These are phyloP conservation scores for Ceratocystis eucalypticola DNA, from an alignment of 2,329 filamentous ascomycete genomes.

Conservation along the genomic window DNA sequence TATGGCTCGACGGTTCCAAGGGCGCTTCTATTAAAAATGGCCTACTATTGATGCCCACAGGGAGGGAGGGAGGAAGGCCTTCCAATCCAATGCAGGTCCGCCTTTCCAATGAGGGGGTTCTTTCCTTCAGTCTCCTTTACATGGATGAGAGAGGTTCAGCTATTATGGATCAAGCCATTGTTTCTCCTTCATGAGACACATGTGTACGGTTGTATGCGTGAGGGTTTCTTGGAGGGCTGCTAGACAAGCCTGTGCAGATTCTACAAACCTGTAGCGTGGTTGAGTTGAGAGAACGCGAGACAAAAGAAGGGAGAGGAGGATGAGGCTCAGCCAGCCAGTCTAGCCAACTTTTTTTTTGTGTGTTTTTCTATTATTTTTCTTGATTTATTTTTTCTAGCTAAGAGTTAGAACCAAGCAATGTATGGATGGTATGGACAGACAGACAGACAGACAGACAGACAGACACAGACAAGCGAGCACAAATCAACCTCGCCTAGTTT, in stretches of 20 bases:
- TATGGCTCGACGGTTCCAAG: not conserved
- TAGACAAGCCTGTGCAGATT: not conserved
- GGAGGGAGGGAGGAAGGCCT: not conserved
- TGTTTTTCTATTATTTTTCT: no score
- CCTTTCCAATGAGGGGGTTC: not conserved
- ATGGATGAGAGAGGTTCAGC: not conserved
- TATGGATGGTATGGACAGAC: not conserved
- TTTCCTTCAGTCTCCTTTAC: not conserved
- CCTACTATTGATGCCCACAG: not conserved
- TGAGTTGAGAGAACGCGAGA: not conserved
- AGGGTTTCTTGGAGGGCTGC: not conserved
- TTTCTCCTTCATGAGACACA: conserved; percentile 5
- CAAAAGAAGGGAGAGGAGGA: not conserved
- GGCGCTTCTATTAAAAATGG: not conserved
- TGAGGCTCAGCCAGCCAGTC: not conserved
- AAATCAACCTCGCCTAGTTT: not conserved
- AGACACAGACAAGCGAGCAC: not conserved
- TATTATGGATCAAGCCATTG: not conserved
- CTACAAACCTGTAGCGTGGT: not conserved
- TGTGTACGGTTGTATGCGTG: not conserved
- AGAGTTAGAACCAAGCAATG: no score
- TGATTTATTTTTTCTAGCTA: no score
- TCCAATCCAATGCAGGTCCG: not conserved
- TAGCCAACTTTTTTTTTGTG: not conserved
- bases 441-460: not conserved